These are phyloP conservation scores for Alternaria solani DNA, from an alignment of 2,329 filamentous ascomycete species.

Conservation along the genomic window DNA sequence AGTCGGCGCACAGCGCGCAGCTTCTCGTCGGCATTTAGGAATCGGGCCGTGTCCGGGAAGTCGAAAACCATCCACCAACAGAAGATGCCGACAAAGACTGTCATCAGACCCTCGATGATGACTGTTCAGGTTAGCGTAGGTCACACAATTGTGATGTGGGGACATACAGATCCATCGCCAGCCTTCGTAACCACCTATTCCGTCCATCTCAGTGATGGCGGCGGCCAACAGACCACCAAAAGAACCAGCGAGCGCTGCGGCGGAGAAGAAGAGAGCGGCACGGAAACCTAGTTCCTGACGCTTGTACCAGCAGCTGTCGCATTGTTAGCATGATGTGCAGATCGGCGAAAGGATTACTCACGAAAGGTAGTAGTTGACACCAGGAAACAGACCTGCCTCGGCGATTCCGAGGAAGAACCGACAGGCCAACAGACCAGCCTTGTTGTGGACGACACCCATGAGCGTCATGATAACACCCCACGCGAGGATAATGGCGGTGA, in stretches of 20 bases:
- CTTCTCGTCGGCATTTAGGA: conserved; percentile 62
- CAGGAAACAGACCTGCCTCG: conserved; percentile 51
- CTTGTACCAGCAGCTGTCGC: conserved; percentile 60
- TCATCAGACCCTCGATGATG: conserved; percentile 50
- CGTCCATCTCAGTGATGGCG: conserved; percentile 68
- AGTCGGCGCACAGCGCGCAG: conserved; percentile 69
- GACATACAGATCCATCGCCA: conserved; percentile 51
- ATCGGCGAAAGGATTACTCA: conserved; percentile 41
- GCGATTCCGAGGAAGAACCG: conserved; percentile 50
- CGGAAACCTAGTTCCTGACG: conserved; percentile 62
- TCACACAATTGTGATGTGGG: neutral
- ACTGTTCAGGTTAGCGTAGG: conserved; percentile 31
- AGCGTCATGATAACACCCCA: conserved; percentile 61
- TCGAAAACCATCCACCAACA: conserved; percentile 69
- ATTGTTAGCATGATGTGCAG: conserved; percentile 5
- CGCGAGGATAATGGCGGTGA: conserved; percentile 57
- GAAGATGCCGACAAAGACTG: conserved; percentile 47
- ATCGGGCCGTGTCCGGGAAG: conserved; percentile 67
- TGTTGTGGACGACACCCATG: conserved; percentile 57
- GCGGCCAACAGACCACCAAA: conserved; percentile 68
- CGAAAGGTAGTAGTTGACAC: conserved; percentile 64
- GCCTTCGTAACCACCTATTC: conserved; percentile 56
- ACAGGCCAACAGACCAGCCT: conserved; percentile 45
- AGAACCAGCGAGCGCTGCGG: conserved; percentile 65
- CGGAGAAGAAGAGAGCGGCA: conserved; percentile 67